These are phyloP conservation scores for Medicago arabica DNA, from an alignment of 306 rosid species.

Conservation along the genomic window DNA sequence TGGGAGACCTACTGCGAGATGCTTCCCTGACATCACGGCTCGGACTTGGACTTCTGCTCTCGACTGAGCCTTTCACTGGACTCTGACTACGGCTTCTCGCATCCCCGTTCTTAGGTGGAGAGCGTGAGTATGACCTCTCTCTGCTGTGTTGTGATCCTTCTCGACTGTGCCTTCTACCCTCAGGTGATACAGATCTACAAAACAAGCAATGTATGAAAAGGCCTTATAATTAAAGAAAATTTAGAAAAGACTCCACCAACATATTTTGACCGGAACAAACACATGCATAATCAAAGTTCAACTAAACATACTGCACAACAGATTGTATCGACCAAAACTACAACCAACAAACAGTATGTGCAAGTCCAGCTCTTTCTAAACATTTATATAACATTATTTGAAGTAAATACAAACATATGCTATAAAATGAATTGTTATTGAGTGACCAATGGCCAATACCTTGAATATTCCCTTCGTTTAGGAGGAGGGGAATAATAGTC, in stretches of 20 bases:
- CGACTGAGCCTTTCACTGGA: conserved; percentile 59
- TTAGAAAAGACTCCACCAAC: neutral
- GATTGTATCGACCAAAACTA: neutral
- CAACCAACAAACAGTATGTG: neutral
- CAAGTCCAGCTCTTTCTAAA: neutral
- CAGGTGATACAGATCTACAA: conserved; percentile 78
- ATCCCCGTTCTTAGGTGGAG: conserved; percentile 77
- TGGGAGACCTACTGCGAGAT: conserved; percentile 65
- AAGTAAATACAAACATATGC: neutral
- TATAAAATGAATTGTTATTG: neutral
- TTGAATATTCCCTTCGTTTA: conserved; percentile 72
- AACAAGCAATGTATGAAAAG: conserved; percentile 15
- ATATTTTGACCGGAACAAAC: neutral
- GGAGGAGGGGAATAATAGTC: conserved; percentile 78
- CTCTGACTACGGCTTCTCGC: conserved; percentile 76
- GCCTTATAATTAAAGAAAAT: neutral
- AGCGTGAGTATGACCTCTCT: conserved; percentile 65
- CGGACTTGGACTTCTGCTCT: conserved; percentile 59
- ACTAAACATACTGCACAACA: neutral
- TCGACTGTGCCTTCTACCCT: conserved; percentile 66
- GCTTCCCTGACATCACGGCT: conserved; percentile 61
- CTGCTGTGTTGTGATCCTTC: conserved; percentile 69
- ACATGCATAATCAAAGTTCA: conserved; percentile 2
- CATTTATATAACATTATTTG: neutral
- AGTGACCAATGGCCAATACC: conserved; percentile 48